phyloP scores from a whole-genome alignment of 202 grass and related monocot species.

The Carex sylvatica region DNA sequence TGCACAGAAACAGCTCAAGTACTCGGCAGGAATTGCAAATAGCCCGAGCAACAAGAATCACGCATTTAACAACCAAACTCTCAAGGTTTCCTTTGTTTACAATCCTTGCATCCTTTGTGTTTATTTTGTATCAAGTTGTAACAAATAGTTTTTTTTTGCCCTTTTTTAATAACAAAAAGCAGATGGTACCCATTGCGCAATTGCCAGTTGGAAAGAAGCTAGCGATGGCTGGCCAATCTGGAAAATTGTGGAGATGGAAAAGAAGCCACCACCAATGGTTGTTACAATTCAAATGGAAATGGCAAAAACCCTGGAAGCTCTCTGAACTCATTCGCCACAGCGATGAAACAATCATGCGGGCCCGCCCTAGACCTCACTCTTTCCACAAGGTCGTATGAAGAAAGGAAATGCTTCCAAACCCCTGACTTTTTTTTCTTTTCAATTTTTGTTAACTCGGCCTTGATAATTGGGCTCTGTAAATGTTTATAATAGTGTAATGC shows the following conservation, averaged over 20 bases:
- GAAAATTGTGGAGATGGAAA: conserved; percentile 99
- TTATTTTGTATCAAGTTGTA: neutral
- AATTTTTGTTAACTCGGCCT: conserved; percentile 15
- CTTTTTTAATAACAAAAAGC: conserved; percentile 18
- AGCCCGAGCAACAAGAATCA: conserved; percentile 62
- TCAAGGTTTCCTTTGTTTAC: conserved; percentile 55
- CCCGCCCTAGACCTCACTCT: conserved; percentile 77
- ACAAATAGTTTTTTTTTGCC: neutral
- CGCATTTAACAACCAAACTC: conserved; percentile 58
- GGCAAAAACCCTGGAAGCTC: conserved; percentile 98
- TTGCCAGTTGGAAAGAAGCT: conserved; percentile 61
- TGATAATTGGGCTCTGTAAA: conserved; percentile 24
- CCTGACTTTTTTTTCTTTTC: conserved; percentile 6
- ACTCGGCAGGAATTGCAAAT: conserved; percentile 90
- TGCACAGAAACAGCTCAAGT: conserved; percentile 97
- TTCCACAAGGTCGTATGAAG: conserved; percentile 61
- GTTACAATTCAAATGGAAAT: conserved; percentile 98
- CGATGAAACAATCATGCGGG: conserved; percentile 73
- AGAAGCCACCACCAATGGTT: conserved; percentile 98
- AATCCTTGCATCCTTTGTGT: neutral
- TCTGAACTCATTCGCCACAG: conserved; percentile 85
- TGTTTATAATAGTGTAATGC: conserved; percentile 28
- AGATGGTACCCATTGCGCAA: conserved; percentile 89
- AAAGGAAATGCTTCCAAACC: neutral
- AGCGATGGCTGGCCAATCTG: conserved; percentile 65